Conservation (phyloP, 108 stramenopile species). For the Nitzschia sp. region DNA sequence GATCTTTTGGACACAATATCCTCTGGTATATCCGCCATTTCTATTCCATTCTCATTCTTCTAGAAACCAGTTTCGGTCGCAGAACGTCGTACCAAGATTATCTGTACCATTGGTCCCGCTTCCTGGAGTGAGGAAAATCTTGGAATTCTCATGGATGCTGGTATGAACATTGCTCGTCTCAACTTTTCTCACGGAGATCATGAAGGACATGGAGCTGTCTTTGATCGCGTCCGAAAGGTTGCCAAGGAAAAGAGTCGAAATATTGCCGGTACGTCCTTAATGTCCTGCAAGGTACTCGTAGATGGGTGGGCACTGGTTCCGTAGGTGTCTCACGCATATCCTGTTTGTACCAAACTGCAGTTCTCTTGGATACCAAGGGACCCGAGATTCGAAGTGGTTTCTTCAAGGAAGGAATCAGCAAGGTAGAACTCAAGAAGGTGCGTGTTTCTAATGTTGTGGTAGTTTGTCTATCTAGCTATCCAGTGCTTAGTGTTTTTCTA, state of each 20-base stretch:
- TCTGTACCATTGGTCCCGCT: constrained; percentile 79
- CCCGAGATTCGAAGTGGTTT: constrained; percentile 93
- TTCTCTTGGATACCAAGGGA: constrained; percentile 87
- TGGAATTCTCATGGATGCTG: constrained; percentile 69
- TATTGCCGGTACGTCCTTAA: constrained; percentile 35
- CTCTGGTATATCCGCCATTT: not conserved
- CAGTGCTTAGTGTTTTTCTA: not conserved
- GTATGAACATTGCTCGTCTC: constrained; percentile 90
- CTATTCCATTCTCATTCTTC: not conserved
- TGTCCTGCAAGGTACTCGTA: no score
- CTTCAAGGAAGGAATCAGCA: constrained; percentile 67
- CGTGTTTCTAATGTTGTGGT: not conserved
- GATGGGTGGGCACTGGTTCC: no score
- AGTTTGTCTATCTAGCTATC: not conserved
- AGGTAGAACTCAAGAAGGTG: constrained; percentile 49
- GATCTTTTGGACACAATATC: not conserved
- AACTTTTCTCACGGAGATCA: constrained; percentile 92
- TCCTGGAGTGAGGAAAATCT: constrained; percentile 75
- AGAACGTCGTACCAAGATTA: constrained; percentile 69
- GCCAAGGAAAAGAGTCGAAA: constrained; percentile 58
- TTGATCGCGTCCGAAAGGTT: constrained; percentile 67
- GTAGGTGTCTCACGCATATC: no score
- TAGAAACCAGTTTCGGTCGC: constrained; percentile 25
- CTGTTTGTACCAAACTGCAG: constrained; percentile 15
- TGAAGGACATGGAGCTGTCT: constrained; percentile 59